A percentile compares a stretch with the other conserved stretches of the same genome.
Conservation (phyloP, 805 yeast genomes). For the Suhomyces pyralidae region DNA sequence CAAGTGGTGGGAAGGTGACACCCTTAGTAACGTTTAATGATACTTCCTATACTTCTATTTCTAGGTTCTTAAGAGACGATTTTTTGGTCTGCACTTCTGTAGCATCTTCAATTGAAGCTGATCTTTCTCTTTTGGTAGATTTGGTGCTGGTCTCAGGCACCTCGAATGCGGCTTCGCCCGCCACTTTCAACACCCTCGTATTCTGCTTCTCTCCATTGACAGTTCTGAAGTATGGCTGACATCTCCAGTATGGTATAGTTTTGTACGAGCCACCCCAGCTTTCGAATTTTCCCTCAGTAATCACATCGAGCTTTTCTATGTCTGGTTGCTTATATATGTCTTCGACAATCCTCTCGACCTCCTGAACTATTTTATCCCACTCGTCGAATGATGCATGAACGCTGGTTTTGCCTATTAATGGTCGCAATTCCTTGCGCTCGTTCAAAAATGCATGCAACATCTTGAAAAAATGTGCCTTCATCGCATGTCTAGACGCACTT, state of each 20-base stretch:
- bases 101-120: slow-evolving; percentile 3
- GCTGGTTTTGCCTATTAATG: slow-evolving; percentile 57
- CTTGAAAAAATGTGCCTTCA: slow-evolving; percentile 92
- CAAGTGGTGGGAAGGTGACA: slow-evolving; percentile 37
- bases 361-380: slow-evolving; percentile 52
- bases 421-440: slow-evolving; percentile 73
- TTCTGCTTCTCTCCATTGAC: slow-evolving; percentile 69
- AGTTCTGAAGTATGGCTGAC: slow-evolving; percentile 91
- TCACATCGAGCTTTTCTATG: slow-evolving; percentile 54
- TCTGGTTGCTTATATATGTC: slow-evolving; percentile 51
- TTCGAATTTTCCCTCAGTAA: slow-evolving; percentile 52
- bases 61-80: neutral
- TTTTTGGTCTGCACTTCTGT: neutral
- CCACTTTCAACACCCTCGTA: slow-evolving; percentile 35
- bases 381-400: slow-evolving; percentile 35
- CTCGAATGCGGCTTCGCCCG: slow-evolving; percentile 24
- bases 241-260: slow-evolving; percentile 89
- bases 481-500: slow-evolving; percentile 73
- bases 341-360: slow-evolving; percentile 65
- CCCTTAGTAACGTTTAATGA: neutral
- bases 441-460: slow-evolving; percentile 77
- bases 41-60: neutral
- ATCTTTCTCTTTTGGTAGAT: neutral
- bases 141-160: slow-evolving; percentile 3
- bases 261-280: slow-evolving; percentile 81